phyloP scores from a whole-genome alignment of 2,329 filamentous ascomycete species.

The Metarhizium album region DNA sequence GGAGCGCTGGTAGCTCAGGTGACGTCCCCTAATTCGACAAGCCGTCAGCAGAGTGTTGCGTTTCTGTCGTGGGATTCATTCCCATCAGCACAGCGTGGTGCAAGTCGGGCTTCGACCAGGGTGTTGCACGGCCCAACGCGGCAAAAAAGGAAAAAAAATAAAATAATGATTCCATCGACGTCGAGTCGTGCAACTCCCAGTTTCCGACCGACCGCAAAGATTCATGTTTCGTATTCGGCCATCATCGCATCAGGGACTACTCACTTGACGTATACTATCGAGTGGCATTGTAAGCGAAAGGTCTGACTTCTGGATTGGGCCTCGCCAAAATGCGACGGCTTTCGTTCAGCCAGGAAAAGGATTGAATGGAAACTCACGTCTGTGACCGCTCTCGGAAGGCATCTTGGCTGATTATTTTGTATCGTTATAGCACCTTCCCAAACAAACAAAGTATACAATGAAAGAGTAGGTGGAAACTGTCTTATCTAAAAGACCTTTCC shows the following conservation, averaged over 20 bases:
- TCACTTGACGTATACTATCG: constrained; percentile 80
- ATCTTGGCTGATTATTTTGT: constrained; percentile 53
- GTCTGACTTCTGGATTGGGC: constrained; percentile 18
- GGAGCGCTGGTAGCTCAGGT: constrained; percentile 94
- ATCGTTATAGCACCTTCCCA: constrained; percentile 33
- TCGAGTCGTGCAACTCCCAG: background rate
- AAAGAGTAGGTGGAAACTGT: constrained; percentile 28
- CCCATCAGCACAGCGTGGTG: background rate
- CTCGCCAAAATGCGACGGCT: constrained; percentile 3
- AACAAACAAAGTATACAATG: constrained; percentile 32
- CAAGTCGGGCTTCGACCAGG: background rate
- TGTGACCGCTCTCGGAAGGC: constrained; percentile 80
- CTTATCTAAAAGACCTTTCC: constrained; percentile 36
- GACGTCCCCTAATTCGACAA: constrained; percentile 67
- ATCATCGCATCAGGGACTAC: constrained; percentile 27
- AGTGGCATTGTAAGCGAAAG: constrained; percentile 8
- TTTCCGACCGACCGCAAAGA: background rate
- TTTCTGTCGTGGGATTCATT: background rate
- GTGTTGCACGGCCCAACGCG: background rate
- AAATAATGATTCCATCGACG: constrained; percentile 1
- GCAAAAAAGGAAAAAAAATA: background rate
- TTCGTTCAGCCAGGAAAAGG: background rate
- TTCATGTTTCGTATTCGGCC: constrained; percentile 3
- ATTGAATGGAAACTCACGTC: constrained; percentile 54
- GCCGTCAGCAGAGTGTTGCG: constrained; percentile 19